Percentiles rank a stretch among this genome's conserved stretches.
These are phyloP conservation scores for Tuber aestivum DNA, from an alignment of 495 filamentous ascomycete genomes.

Conservation along the genomic window DNA sequence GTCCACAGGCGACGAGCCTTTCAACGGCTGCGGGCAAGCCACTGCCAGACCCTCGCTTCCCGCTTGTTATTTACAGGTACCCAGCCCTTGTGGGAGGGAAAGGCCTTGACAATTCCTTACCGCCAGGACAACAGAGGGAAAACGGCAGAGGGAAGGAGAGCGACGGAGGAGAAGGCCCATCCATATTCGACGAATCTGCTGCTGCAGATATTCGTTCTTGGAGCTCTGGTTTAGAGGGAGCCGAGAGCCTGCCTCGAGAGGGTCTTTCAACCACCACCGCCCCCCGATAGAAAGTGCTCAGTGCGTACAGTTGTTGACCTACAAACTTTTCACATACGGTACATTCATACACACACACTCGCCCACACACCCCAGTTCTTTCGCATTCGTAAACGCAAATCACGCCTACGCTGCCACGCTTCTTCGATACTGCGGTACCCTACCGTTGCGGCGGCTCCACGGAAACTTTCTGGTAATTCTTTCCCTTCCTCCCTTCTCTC, in stretches of 20 bases:
- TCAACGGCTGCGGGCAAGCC: constrained; percentile 30
- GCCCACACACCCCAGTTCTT: too few relatives aligned
- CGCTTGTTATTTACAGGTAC: constrained; percentile 30
- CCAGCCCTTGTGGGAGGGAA: constrained; percentile 25
- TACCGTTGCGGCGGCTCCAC: constrained; percentile 16
- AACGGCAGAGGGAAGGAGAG: neutral
- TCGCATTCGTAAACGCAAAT: neutral
- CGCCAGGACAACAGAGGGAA: constrained; percentile 6
- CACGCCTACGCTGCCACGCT: neutral
- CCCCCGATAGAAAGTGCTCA: neutral
- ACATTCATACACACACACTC: too few relatives aligned
- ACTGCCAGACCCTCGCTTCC: constrained; percentile 35
- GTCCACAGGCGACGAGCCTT: constrained; percentile 31
- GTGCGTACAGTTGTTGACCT: constrained; percentile 4
- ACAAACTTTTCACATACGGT: neutral
- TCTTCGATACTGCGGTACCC: neutral
- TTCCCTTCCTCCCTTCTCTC: constrained; percentile 6
- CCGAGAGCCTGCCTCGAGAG: neutral
- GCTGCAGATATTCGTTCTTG: neutral
- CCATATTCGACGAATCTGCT: neutral
- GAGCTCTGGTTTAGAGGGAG: neutral
- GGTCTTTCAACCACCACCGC: constrained; percentile 1
- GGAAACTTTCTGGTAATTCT: constrained; percentile 32
- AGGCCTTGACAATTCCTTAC: constrained; percentile 27
- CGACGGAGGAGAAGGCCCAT: neutral